A percentile compares a stretch with the other conserved stretches of the same genome.
phyloP scores from a whole-genome alignment of 257 asterid species.

The Eucommia ulmoides region DNA sequence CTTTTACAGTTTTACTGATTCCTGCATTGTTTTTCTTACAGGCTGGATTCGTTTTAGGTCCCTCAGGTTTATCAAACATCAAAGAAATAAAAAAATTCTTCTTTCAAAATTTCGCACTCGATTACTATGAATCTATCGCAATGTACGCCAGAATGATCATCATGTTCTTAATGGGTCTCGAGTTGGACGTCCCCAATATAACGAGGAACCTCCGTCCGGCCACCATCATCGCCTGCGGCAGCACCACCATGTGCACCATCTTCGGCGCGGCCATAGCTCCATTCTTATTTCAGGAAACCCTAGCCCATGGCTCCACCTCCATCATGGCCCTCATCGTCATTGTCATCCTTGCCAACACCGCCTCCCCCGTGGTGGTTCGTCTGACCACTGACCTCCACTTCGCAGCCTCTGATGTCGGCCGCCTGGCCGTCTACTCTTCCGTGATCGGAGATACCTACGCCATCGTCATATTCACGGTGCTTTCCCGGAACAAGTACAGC shows the following conservation, averaged over 20 bases:
- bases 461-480: slow-evolving; percentile 42
- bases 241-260: slow-evolving; percentile 52
- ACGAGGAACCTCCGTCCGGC: slow-evolving; percentile 59
- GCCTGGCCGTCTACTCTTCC: slow-evolving; percentile 72
- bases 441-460: slow-evolving; percentile 64
- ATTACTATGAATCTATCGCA: slow-evolving; percentile 76
- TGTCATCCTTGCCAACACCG: slow-evolving; percentile 62
- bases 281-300: slow-evolving; percentile 50
- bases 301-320: slow-evolving; percentile 32
- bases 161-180: slow-evolving; percentile 92
- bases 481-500: slow-evolving; percentile 26
- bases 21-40: slow-evolving; percentile 18
- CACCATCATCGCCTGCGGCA: slow-evolving; percentile 44
- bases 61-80: slow-evolving; percentile 68
- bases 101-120: slow-evolving; percentile 41
- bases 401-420: slow-evolving; percentile 68
- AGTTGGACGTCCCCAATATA: slow-evolving; percentile 69
- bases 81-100: slow-evolving; percentile 34
- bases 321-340: slow-evolving; percentile 51
- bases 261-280: slow-evolving; percentile 66
- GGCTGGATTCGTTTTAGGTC: slow-evolving; percentile 96
- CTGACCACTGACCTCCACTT: slow-evolving; percentile 78
- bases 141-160: slow-evolving; percentile 64
- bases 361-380: slow-evolving; percentile 71
- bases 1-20: slow-evolving; percentile 4